phyloP scores from a whole-genome alignment of 306 rosid genomes.

The Senna tora region DNA sequence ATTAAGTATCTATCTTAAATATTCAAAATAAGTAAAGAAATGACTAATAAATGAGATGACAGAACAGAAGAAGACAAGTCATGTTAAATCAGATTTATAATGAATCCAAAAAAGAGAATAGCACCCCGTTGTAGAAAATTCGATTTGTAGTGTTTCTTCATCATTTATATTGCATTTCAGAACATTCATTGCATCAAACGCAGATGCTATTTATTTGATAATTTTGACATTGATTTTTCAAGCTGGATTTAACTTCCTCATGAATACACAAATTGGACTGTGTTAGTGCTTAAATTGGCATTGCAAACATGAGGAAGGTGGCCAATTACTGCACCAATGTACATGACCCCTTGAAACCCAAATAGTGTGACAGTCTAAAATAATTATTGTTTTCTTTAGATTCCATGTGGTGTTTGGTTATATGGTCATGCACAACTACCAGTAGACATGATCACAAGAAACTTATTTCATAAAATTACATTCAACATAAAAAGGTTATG shows the following conservation, averaged over 20 bases:
- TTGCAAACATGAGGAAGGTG: neutral
- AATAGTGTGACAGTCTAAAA: conserved; percentile 9
- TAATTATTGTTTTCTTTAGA: conserved; percentile 19
- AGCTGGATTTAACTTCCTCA: conserved; percentile 10
- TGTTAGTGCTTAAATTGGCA: conserved; percentile 16
- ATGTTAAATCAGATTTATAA: conserved; percentile 26
- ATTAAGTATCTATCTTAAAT: conserved; percentile 12
- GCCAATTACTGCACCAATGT: neutral
- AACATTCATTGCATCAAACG: conserved; percentile 10
- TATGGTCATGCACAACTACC: conserved; percentile 19
- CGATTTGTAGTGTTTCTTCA: neutral
- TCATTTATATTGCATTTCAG: conserved; percentile 13
- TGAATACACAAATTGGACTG: conserved; percentile 18
- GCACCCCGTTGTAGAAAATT: conserved; percentile 6
- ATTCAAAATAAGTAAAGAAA: conserved; percentile 24
- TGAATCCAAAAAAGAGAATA: neutral
- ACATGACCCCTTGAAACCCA: neutral
- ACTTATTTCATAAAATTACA: conserved; percentile 16
- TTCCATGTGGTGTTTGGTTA: conserved; percentile 17
- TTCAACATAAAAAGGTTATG: neutral
- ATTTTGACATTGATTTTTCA: conserved; percentile 6
- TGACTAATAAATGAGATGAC: conserved; percentile 10
- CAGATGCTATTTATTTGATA: conserved; percentile 19
- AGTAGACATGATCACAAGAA: conserved; percentile 11
- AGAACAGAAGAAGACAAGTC: conserved; percentile 6